Evolutionary conservation across 2,329 filamentous ascomycete species (phyloP).

Genomic region (Penicillium aurantiogriseum): DNA sequence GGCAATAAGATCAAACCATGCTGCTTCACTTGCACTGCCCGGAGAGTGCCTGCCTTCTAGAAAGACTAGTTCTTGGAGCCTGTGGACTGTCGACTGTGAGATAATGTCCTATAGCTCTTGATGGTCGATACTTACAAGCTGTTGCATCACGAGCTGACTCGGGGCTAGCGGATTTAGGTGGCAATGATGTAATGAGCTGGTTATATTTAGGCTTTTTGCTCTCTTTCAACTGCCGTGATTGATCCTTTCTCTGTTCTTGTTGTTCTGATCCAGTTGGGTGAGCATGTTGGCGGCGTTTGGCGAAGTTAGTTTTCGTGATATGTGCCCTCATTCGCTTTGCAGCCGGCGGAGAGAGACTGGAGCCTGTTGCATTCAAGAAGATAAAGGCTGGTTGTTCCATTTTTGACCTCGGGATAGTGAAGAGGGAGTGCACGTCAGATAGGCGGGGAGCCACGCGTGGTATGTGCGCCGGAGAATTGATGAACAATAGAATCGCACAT

Average conservation of each 20-base stretch:
- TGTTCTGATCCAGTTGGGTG: neutral
- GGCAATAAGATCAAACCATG: slow-evolving; percentile 24
- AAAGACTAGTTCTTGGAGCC: neutral
- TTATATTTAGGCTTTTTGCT: neutral
- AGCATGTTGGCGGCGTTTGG: neutral
- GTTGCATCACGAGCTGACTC: neutral
- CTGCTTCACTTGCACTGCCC: slow-evolving; percentile 13
- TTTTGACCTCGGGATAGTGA: neutral
- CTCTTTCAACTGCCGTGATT: neutral
- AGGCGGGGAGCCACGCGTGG: slow-evolving; percentile 1
- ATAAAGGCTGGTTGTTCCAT: neutral
- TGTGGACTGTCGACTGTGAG: neutral
- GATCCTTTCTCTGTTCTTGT: neutral
- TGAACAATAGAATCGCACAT: neutral
- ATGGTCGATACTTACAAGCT: neutral
- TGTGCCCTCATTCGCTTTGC: neutral
- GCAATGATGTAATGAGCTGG: neutral
- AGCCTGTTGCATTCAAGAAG: neutral
- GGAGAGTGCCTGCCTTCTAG: neutral
- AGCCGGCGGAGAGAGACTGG: neutral
- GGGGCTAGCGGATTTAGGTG: neutral
- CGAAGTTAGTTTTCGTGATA: neutral
- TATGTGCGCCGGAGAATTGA: slow-evolving; percentile 1
- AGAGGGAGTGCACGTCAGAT: neutral
- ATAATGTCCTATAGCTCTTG: neutral